These are phyloP conservation scores for Pestalotiopsis sp. DNA, from an alignment of 2,329 filamentous ascomycete genomes.

Conservation along the genomic window DNA sequence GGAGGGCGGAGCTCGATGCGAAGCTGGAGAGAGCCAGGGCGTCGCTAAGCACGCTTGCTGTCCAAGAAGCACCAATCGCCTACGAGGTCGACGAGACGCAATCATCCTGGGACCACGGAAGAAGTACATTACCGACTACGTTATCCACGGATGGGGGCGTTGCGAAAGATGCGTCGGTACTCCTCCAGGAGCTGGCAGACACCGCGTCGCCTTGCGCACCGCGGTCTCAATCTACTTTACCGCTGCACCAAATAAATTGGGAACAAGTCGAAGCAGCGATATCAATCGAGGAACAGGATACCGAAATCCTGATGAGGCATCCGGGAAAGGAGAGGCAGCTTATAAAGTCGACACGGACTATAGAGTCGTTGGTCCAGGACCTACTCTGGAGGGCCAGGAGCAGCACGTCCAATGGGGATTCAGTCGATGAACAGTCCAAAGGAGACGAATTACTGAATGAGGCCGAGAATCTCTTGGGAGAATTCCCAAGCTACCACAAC, in stretches of 20 bases:
- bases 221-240: conserved; percentile 17
- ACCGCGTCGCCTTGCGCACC: conserved; percentile 19
- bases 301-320: conserved; percentile 17
- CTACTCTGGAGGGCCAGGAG: conserved; percentile 5
- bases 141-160: not conserved
- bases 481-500: conserved; percentile 24
- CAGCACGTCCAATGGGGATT: not conserved
- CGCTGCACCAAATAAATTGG: conserved; percentile 27
- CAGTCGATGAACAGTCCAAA: conserved; percentile 9
- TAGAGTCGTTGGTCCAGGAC: conserved; percentile 12
- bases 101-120: not conserved
- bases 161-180: not conserved
- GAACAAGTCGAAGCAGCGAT: conserved; percentile 25
- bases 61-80: conserved; percentile 26
- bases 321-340: conserved; percentile 18
- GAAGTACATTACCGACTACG: not conserved
- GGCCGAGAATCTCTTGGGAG: conserved; percentile 17
- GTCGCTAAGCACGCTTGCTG: conserved; percentile 41
- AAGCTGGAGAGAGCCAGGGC: conserved; percentile 57
- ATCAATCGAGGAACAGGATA: conserved; percentile 22
- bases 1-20: conserved; percentile 60
- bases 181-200: conserved; percentile 23
- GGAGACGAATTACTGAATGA: conserved; percentile 14
- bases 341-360: conserved; percentile 2
- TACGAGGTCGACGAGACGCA: not conserved